Conservation (phyloP, 2,329 filamentous ascomycete genomes). For the Ophiocordyceps unilateralis region DNA sequence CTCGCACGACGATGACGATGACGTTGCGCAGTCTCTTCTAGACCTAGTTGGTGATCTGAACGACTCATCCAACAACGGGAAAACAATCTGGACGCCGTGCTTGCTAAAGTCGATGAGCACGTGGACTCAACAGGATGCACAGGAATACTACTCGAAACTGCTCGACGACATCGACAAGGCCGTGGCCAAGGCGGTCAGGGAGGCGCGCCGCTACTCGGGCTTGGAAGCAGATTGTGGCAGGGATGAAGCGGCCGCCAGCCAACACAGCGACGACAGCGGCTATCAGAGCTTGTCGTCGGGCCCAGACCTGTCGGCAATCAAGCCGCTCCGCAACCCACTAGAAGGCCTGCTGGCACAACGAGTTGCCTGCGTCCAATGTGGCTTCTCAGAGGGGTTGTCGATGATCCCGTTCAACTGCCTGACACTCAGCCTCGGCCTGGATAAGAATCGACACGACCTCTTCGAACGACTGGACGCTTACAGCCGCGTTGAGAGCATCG, state of each 20-base stretch:
- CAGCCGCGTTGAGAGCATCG: constrained; percentile 68
- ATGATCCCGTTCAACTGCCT: constrained; percentile 90
- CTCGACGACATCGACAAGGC: constrained; percentile 74
- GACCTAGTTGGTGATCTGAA: constrained; percentile 55
- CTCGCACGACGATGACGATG: constrained; percentile 11
- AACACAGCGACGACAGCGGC: constrained; percentile 39
- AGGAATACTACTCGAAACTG: constrained; percentile 90
- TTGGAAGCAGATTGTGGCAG: constrained; percentile 20
- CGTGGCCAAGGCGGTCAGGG: constrained; percentile 30
- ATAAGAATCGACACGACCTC: constrained; percentile 46
- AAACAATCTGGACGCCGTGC: constrained; percentile 63
- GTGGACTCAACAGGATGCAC: constrained; percentile 92
- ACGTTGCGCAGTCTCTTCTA: constrained; percentile 34
- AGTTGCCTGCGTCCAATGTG: constrained; percentile 73
- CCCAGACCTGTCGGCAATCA: constrained; percentile 20
- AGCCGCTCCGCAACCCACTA: constrained; percentile 50
- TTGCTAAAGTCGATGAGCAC: constrained; percentile 84
- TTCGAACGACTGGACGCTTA: constrained; percentile 71
- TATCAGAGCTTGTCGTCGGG: constrained; percentile 29
- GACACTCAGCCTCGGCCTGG: constrained; percentile 61
- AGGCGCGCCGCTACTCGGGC: constrained; percentile 13
- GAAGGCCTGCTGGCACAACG: constrained; percentile 79
- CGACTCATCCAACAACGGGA: constrained; percentile 51
- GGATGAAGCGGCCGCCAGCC: constrained; percentile 26
- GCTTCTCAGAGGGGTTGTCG: constrained; percentile 72